Conservation (phyloP, 139 green algal genomes). For the Chlamydomonas sp. region DNA sequence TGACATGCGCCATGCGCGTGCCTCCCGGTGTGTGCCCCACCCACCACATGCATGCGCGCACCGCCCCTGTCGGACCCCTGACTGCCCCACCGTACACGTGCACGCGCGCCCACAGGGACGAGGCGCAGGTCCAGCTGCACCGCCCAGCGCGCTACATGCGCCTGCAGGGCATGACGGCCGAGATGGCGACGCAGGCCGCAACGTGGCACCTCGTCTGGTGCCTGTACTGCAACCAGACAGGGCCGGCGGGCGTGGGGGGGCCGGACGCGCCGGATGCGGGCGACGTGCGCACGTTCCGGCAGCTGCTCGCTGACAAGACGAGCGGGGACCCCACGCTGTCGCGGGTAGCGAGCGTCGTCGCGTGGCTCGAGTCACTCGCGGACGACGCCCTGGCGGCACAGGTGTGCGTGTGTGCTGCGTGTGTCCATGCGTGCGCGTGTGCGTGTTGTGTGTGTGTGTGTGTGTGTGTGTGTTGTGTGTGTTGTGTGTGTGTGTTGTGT, state of each 20-base stretch:
- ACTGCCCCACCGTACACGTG: not conserved
- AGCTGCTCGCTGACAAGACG: conserved; percentile 34
- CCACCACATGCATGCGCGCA: not conserved
- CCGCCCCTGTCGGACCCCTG: too few species aligned
- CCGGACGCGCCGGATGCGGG: conserved; percentile 37
- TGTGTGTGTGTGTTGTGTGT: not conserved
- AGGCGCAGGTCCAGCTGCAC: conserved; percentile 41
- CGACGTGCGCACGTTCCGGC: conserved; percentile 32
- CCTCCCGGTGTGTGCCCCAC: not conserved
- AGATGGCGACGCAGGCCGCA: conserved; percentile 48
- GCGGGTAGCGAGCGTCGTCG: conserved; percentile 51
- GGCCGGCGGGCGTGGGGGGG: conserved; percentile 41
- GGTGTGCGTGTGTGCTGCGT: not conserved
- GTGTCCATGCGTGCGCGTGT: not conserved
- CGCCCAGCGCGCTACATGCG: conserved; percentile 43
- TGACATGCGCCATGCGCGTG: not conserved
- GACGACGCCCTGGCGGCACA: conserved; percentile 20
- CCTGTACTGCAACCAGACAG: conserved; percentile 43
- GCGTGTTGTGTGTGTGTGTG: not conserved
- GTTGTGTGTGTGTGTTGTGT: conserved; percentile 1
- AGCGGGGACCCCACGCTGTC: not conserved
- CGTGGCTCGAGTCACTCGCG: conserved; percentile 60
- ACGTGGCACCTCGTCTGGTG: conserved; percentile 65
- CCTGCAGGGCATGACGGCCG: conserved; percentile 36
- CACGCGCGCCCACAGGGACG: conserved; percentile 29